A percentile compares a stretch with the other conserved stretches of the same genome.
Conservation (phyloP, 2,329 filamentous ascomycete species). For the Escovopsis weberi region DNA sequence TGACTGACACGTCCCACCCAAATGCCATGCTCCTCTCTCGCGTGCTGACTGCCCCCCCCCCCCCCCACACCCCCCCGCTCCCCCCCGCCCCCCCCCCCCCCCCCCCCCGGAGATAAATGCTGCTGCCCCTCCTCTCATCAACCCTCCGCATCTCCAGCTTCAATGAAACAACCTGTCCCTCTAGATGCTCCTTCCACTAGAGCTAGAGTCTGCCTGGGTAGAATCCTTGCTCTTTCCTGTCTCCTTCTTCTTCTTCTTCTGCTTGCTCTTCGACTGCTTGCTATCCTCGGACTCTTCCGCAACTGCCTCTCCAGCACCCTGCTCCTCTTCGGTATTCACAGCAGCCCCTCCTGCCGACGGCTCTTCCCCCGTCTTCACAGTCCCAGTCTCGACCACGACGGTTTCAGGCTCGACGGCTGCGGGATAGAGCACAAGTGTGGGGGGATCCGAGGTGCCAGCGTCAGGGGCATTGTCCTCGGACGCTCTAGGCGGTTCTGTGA, state of each 20-base stretch:
- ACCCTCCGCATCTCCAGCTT: too few relatives aligned
- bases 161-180: background rate
- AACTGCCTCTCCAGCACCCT: conserved; percentile 9
- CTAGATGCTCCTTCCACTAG: conserved; percentile 2
- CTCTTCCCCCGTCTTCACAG: conserved; percentile 1
- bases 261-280: conserved; percentile 5
- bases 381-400: conserved; percentile 1
- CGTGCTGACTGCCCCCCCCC: too few relatives aligned
- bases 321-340: conserved; percentile 3
- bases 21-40: too few relatives aligned
- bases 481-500: background rate
- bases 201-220: conserved; percentile 4
- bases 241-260: conserved; percentile 10
- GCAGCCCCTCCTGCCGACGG: conserved; percentile 6
- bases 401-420: background rate
- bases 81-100: conserved; percentile 9
- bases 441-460: background rate
- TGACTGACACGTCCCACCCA: too few relatives aligned
- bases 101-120: conserved; percentile 19
- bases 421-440: background rate
- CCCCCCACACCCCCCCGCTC: too few relatives aligned
- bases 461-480: background rate
- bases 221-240: conserved; percentile 7
- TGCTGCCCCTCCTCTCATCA: background rate
- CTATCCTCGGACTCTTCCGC: conserved; percentile 5